These are phyloP conservation scores for Cutaneotrichosporon mucoides DNA, from an alignment of 1,284 basidiomycete genomes.

Conservation along the genomic window DNA sequence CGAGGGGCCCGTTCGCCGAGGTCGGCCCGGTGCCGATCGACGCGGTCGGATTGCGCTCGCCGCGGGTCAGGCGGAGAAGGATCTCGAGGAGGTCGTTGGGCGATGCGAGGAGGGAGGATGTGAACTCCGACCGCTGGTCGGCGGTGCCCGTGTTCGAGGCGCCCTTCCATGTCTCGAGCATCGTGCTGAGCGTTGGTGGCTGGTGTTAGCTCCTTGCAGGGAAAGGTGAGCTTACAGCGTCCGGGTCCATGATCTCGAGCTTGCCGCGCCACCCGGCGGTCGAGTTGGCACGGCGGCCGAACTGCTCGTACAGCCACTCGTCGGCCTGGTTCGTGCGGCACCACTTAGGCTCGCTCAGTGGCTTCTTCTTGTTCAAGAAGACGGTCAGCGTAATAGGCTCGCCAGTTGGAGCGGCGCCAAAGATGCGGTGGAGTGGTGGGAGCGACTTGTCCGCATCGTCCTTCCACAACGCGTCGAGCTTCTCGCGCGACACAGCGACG, in stretches of 20 bases:
- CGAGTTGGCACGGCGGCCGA: conserved; percentile 60
- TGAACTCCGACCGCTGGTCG: conserved; percentile 76
- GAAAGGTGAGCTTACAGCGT: conserved; percentile 64
- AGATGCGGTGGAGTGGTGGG: conserved; percentile 17
- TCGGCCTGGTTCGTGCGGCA: conserved; percentile 88
- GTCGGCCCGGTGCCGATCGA: conserved; percentile 57
- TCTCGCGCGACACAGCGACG: conserved; percentile 28
- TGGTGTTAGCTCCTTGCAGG: conserved; percentile 40
- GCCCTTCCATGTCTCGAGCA: conserved; percentile 79
- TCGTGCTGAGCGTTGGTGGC: conserved; percentile 85
- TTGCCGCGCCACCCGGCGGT: conserved; percentile 84
- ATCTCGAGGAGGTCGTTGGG: conserved; percentile 82
- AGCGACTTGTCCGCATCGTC: conserved; percentile 19
- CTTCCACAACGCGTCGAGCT: conserved; percentile 30
- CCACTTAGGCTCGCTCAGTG: conserved; percentile 92
- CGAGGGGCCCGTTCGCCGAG: conserved; percentile 33
- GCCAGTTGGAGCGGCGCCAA: conserved; percentile 16
- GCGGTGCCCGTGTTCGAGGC: conserved; percentile 70
- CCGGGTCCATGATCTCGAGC: conserved; percentile 85
- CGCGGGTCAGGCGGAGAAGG: conserved; percentile 78
- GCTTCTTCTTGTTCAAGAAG: conserved; percentile 77
- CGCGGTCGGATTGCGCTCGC: conserved; percentile 72
- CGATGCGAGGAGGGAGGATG: conserved; percentile 76
- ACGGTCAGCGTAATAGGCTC: conserved; percentile 44
- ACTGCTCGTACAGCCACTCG: conserved; percentile 82